Percentiles rank a stretch among this genome's conserved stretches.
Evolutionary conservation across 2,329 filamentous ascomycete species (phyloP).

Genomic region (Passalora sequoiae): DNA sequence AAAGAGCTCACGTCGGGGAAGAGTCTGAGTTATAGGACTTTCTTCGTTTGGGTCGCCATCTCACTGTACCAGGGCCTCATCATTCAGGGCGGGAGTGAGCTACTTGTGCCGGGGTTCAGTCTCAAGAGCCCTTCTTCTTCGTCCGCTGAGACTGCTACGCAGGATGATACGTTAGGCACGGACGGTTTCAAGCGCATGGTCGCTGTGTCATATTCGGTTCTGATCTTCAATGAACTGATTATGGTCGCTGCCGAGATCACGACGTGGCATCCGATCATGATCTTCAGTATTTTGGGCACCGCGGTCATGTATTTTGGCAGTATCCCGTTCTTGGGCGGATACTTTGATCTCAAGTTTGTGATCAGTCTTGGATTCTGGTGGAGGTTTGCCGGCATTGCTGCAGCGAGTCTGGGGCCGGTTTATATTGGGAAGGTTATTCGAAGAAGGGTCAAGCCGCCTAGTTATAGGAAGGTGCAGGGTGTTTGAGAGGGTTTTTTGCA

Average conservation of each 20-base stretch:
- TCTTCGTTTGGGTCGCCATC: constrained; percentile 94
- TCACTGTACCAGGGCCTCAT: constrained; percentile 92
- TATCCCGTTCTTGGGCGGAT: constrained; percentile 80
- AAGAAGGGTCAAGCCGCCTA: constrained; percentile 81
- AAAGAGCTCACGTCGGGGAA: constrained; percentile 90
- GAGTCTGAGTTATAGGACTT: constrained; percentile 83
- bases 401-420: constrained; percentile 77
- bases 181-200: constrained; percentile 59
- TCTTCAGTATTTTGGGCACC: constrained; percentile 76
- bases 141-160: constrained; percentile 16
- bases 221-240: constrained; percentile 88
- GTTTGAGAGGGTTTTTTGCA: background rate
- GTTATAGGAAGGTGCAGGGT: constrained; percentile 76
- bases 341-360: constrained; percentile 80
- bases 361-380: constrained; percentile 78
- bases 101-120: constrained; percentile 76
- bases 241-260: constrained; percentile 98
- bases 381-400: constrained; percentile 74
- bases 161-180: constrained; percentile 19
- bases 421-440: constrained; percentile 82
- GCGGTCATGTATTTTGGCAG: constrained; percentile 73
- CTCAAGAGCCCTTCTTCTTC: too few species aligned
- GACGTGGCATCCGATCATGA: constrained; percentile 95
- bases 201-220: constrained; percentile 81
- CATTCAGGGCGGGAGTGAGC: constrained; percentile 89